Evolutionary conservation across 768 basidiomycete species (phyloP).

Genomic region (Xerocomus potaroensis): DNA sequence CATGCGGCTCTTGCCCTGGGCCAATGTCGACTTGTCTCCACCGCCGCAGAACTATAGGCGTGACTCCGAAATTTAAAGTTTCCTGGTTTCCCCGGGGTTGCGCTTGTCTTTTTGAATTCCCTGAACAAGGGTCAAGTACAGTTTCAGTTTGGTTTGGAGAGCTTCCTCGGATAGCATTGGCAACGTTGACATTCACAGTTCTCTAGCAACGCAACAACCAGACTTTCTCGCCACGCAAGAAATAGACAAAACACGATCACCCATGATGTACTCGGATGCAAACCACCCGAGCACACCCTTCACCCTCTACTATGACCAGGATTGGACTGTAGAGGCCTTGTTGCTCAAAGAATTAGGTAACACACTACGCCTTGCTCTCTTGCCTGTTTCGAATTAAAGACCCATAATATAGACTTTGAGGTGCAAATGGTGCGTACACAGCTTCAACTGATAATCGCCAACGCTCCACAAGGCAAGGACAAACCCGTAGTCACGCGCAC

Average conservation of each 20-base stretch:
- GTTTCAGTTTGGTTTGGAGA: too few relatives aligned
- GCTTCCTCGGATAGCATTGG: too few relatives aligned
- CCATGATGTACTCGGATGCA: too few relatives aligned
- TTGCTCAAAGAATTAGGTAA: constrained; percentile 38
- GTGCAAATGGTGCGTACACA: constrained; percentile 15
- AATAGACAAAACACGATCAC: too few relatives aligned
- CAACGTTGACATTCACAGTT: too few relatives aligned
- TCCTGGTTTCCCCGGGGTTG: background rate
- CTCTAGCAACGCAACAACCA: too few relatives aligned
- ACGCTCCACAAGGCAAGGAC: constrained; percentile 26
- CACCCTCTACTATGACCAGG: constrained; percentile 15
- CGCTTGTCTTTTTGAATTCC: background rate
- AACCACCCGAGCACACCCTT: too few relatives aligned
- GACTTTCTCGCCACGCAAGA: too few relatives aligned
- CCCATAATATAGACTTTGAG: constrained; percentile 10
- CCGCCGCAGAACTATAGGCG: too few relatives aligned
- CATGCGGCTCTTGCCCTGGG: too few relatives aligned
- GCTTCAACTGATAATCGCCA: constrained; percentile 3
- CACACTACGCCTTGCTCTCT: constrained; percentile 12
- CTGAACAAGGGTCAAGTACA: constrained; percentile 6
- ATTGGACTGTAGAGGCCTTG: constrained; percentile 30
- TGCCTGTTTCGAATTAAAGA: constrained; percentile 2
- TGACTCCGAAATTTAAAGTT: too few relatives aligned
- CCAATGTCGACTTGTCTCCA: too few relatives aligned
- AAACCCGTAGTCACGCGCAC: constrained; percentile 11